Conservation (phyloP, 257 asterid species). For the Anisodus acutangulus region DNA sequence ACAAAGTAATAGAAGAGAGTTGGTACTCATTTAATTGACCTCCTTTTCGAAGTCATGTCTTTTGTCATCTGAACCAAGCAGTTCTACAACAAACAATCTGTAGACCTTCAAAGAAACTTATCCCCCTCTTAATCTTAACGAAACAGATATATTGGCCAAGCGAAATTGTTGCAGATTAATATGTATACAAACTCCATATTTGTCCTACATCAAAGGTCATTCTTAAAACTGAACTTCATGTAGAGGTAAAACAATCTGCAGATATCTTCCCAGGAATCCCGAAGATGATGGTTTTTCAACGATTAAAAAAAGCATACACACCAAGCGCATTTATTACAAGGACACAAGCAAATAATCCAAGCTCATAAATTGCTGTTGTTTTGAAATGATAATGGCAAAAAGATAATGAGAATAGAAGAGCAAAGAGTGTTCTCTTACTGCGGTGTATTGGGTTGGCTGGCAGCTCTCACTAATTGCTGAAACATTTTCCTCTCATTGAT, state of each 20-base stretch:
- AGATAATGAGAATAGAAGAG: slow-evolving; percentile 23
- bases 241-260: neutral
- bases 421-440: slow-evolving; percentile 59
- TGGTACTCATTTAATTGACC: too few species aligned
- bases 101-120: neutral
- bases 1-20: too few species aligned
- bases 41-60: too few species aligned
- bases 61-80: slow-evolving; percentile 24
- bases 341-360: neutral
- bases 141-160: slow-evolving; percentile 2
- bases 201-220: neutral
- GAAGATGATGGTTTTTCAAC: neutral
- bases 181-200: neutral
- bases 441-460: slow-evolving; percentile 89
- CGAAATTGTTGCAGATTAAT: neutral
- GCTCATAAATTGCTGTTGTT: neutral
- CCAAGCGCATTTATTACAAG: neutral
- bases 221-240: neutral
- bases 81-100: slow-evolving; percentile 4
- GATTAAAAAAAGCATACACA: neutral
- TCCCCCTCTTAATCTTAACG: neutral
- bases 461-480: slow-evolving; percentile 93
- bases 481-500: slow-evolving; percentile 97
- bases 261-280: neutral
- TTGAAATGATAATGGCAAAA: slow-evolving; percentile 16